Conservation (phyloP, 1,284 basidiomycete species). For the Taiwanofungus camphoratus region DNA sequence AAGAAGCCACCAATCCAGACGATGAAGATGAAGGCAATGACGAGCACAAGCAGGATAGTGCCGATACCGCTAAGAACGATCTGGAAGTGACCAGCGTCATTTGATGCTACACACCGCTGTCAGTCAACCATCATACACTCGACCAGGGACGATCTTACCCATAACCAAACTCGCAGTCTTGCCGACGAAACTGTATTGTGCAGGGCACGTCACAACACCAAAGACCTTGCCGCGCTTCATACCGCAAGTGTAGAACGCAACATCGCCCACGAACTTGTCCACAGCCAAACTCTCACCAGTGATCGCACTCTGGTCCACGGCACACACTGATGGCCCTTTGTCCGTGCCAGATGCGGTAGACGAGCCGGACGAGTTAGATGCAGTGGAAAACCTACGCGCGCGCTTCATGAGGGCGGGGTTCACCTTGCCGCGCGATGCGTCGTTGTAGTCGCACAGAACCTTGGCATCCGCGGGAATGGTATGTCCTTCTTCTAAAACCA, state of each 20-base stretch:
- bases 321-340: slow-evolving; percentile 5
- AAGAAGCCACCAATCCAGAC: slow-evolving; percentile 11
- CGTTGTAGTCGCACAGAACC: slow-evolving; percentile 8
- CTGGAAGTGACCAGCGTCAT: slow-evolving; percentile 10
- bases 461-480: slow-evolving; percentile 11
- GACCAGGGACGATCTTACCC: background rate
- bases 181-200: slow-evolving; percentile 9
- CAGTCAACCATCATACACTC: background rate
- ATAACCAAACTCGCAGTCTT: slow-evolving; percentile 8
- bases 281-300: slow-evolving; percentile 9
- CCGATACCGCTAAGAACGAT: slow-evolving; percentile 10
- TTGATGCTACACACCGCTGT: background rate
- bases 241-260: slow-evolving; percentile 10
- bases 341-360: slow-evolving; percentile 4
- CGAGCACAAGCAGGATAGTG: slow-evolving; percentile 3
- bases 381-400: background rate
- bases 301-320: slow-evolving; percentile 11
- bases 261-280: slow-evolving; percentile 8
- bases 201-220: slow-evolving; percentile 2
- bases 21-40: slow-evolving; percentile 10
- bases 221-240: slow-evolving; percentile 11
- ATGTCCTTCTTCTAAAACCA: slow-evolving; percentile 8
- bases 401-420: slow-evolving; percentile 3
- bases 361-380: background rate
- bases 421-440: slow-evolving; percentile 3